phyloP scores from a whole-genome alignment of 2,329 filamentous ascomycete species.

The Arthrobotrys entomopaga region DNA sequence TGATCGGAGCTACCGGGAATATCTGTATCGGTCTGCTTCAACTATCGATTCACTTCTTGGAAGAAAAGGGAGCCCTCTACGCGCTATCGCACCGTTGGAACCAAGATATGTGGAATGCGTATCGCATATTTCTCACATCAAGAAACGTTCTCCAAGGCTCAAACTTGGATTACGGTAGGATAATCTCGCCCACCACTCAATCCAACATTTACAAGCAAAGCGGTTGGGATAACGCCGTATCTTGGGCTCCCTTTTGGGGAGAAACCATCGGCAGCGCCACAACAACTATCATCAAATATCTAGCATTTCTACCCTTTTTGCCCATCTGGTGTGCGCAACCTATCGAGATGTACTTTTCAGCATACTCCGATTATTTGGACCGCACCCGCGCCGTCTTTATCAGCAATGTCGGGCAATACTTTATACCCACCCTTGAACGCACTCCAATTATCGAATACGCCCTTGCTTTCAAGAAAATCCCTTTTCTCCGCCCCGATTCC shows the following conservation, averaged over 20 bases:
- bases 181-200: slow-evolving; percentile 16
- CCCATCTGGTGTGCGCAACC: slow-evolving; percentile 27
- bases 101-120: too few relatives aligned
- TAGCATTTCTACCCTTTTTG: slow-evolving; percentile 30
- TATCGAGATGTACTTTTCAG: slow-evolving; percentile 3
- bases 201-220: slow-evolving; percentile 3
- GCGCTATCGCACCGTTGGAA: too few relatives aligned
- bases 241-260: slow-evolving; percentile 12
- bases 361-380: slow-evolving; percentile 15
- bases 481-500: neutral
- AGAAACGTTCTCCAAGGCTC: too few relatives aligned
- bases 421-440: too few relatives aligned
- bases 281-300: slow-evolving; percentile 29
- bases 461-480: too few relatives aligned
- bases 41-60: too few relatives aligned
- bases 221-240: neutral
- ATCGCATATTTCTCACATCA: too few relatives aligned
- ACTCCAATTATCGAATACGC: too few relatives aligned
- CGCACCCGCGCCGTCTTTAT: slow-evolving; percentile 1
- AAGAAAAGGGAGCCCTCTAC: too few relatives aligned
- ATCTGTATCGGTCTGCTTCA: too few relatives aligned
- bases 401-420: neutral
- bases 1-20: neutral
- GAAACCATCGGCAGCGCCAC: slow-evolving; percentile 16
- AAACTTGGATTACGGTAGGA: neutral